Evolutionary conservation across 345 rosid species (phyloP).

Genomic region (Hibiscus trionum): DNA sequence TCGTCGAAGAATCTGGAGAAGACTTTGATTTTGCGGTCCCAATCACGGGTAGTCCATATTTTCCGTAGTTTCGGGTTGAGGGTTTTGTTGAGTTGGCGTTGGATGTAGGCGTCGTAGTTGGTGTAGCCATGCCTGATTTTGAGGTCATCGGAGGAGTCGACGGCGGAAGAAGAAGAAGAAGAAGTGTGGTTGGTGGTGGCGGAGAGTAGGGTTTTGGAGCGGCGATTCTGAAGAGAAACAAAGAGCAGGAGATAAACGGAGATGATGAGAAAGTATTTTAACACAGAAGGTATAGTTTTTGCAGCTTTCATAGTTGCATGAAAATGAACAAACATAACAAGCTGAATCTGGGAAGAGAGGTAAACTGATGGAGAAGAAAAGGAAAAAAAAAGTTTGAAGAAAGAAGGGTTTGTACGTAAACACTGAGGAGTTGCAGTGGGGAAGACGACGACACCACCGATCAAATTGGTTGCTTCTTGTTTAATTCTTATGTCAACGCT

Average conservation of each 20-base stretch:
- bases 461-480: not conserved
- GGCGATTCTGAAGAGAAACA: not conserved
- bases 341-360: no score
- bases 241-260: not conserved
- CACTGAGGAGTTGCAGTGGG: no score
- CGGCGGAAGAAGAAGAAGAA: not conserved
- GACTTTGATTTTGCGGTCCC: constrained; percentile 74
- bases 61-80: constrained; percentile 68
- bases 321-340: not conserved
- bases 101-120: constrained; percentile 73
- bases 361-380: no score
- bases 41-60: constrained; percentile 80
- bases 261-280: not conserved
- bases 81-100: constrained; percentile 88
- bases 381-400: not conserved
- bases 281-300: not conserved
- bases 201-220: constrained; percentile 1
- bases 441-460: not conserved
- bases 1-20: constrained; percentile 52
- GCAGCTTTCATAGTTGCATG: not conserved
- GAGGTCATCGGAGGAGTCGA: constrained; percentile 23
- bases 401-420: not conserved
- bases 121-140: constrained; percentile 63
- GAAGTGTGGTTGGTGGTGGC: not conserved
- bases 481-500: not conserved